These are phyloP conservation scores for Crithidia bombi DNA, from an alignment of 208 protist species.

Conservation along the genomic window DNA sequence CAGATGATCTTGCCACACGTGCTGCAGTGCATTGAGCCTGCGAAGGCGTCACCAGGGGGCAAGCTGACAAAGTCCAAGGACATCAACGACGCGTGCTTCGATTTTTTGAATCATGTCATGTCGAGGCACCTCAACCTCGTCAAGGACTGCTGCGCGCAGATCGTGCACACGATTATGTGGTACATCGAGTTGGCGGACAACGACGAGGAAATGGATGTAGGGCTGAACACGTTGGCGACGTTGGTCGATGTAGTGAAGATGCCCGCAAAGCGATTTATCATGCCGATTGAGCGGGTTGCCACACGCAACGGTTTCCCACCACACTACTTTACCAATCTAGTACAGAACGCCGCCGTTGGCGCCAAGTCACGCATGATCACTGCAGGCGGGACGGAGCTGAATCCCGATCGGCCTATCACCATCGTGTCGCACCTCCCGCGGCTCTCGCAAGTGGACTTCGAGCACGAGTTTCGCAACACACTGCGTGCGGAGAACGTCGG, in stretches of 20 bases:
- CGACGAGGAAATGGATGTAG: constrained; percentile 80
- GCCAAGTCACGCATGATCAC: constrained; percentile 51
- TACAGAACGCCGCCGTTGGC: constrained; percentile 56
- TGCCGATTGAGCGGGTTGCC: constrained; percentile 73
- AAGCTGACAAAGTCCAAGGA: constrained; percentile 66
- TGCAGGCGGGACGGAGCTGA: constrained; percentile 50
- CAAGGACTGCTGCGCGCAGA: constrained; percentile 85
- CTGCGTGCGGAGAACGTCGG: constrained; percentile 49
- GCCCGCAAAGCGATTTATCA: constrained; percentile 78
- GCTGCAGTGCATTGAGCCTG: constrained; percentile 88
- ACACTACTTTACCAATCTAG: constrained; percentile 68
- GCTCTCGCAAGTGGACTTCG: constrained; percentile 77
- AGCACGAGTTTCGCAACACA: constrained; percentile 71
- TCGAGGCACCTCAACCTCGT: constrained; percentile 75
- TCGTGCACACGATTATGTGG: constrained; percentile 89
- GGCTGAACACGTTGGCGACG: constrained; percentile 73
- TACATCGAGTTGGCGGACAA: constrained; percentile 85
- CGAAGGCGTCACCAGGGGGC: constrained; percentile 38
- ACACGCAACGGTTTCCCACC: constrained; percentile 68
- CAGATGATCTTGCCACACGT: constrained; percentile 88
- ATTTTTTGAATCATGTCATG: constrained; percentile 88
- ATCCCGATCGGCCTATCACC: constrained; percentile 70
- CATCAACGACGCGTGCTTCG: constrained; percentile 87
- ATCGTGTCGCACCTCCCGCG: constrained; percentile 77
- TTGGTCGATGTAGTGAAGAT: constrained; percentile 75